Evolutionary conservation across 2,329 filamentous ascomycete species (phyloP).

Genomic region (Alternaria solani): DNA sequence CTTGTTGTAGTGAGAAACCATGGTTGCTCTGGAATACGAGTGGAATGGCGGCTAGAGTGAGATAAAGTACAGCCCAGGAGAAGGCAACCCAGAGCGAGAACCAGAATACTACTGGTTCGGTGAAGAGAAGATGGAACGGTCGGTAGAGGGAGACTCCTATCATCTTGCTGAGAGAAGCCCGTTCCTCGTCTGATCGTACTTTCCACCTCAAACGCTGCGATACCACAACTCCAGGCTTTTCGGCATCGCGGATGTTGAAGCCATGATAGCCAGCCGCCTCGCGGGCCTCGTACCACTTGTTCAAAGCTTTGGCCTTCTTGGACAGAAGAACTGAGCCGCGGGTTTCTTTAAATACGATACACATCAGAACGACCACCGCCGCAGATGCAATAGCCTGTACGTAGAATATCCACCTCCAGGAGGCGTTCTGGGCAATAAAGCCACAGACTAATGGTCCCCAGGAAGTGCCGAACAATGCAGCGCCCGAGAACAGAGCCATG

Average conservation of each 20-base stretch:
- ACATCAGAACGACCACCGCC: slow-evolving; percentile 69
- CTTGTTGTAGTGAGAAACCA: slow-evolving; percentile 71
- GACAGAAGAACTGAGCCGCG: slow-evolving; percentile 81
- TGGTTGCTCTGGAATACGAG: slow-evolving; percentile 76
- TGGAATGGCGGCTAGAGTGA: slow-evolving; percentile 82
- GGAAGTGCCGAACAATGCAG: slow-evolving; percentile 80
- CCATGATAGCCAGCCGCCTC: slow-evolving; percentile 71
- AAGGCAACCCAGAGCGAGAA: slow-evolving; percentile 93
- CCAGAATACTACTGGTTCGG: slow-evolving; percentile 81
- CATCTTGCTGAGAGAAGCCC: slow-evolving; percentile 72
- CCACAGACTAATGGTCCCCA: slow-evolving; percentile 77
- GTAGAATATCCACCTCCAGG: slow-evolving; percentile 91
- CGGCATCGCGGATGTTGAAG: slow-evolving; percentile 55
- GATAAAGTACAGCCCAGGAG: slow-evolving; percentile 86
- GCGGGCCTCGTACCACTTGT: slow-evolving; percentile 78
- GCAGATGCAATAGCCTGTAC: slow-evolving; percentile 77
- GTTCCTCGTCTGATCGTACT: slow-evolving; percentile 79
- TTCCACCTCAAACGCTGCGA: slow-evolving; percentile 76
- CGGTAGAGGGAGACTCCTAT: slow-evolving; percentile 77
- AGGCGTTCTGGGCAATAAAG: slow-evolving; percentile 70
- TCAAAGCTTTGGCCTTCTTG: slow-evolving; percentile 75
- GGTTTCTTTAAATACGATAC: slow-evolving; percentile 80
- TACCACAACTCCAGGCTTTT: slow-evolving; percentile 36
- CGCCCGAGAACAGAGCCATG: slow-evolving; percentile 87
- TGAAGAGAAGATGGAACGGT: slow-evolving; percentile 79